Evolutionary conservation across 2,329 filamentous ascomycete genomes (phyloP), one percentile per base, ranked within the genome.

Genomic region (Chaetomiaceae sp.): DNA sequence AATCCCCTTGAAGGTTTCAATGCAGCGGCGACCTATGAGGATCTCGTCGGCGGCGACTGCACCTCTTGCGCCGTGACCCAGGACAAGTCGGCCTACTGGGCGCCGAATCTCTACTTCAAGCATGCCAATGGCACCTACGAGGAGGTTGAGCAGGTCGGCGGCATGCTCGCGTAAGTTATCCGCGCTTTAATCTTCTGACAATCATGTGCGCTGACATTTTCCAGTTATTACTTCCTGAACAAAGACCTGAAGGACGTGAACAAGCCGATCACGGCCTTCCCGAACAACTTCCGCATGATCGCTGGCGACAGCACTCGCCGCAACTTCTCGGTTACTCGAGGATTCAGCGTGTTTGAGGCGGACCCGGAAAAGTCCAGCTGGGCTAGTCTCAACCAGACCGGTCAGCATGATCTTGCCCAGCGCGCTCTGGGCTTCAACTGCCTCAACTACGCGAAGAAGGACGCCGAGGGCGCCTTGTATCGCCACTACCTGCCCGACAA

Each of bases 381-480:
- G 91, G 71, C 71, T 22, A 66, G 71, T 2, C 73, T 83, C 5
- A 81, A 85, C 55, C 79, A 81, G 64, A 87, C 85, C 11, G 71
- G 66, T 43, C 91, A 95, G 73, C 69, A 71, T 15, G 81, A 84
- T 48, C 80, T 96, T 34, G 74, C 73, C 47, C 87, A 95, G 75
- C 90, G 91, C 57, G 89, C 91, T 9, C 64, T 96, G 25, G 92
- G 94, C 3, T 96, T 96, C 81, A 97, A 97, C 77, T 97, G 94
- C 72, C 74, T 99, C 56, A 85, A 97, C 80, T 96, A 96, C 67
- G n/a, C n/a, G n/a, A 64, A 63, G 29, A 75, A 71, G 22, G 63
- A 70, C 0, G 75, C 87, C 2, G 91, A 96, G 69, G 78, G 80
- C 1, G 87, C 91, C 14, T 79, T 95, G 33, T 87, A 83, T 69